Conservation (phyloP, 192 early-diverging fungal species). For the Entomortierella parvispora region DNA sequence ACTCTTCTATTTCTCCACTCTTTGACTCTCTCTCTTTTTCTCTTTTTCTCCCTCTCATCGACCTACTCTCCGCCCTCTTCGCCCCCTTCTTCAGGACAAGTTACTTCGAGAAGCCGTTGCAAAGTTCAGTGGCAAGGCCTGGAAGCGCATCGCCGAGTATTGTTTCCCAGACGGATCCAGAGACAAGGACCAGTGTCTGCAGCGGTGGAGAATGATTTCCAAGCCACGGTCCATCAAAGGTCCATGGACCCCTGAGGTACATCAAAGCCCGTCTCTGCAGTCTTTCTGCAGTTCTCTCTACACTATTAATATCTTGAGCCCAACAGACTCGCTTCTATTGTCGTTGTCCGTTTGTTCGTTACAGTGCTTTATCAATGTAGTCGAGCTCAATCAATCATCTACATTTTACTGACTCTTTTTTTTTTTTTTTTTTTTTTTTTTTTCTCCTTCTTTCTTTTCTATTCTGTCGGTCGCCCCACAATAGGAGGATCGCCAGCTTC, state of each 20-base stretch:
- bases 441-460: neutral
- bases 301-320: too few relatives aligned
- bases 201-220: conserved; percentile 50
- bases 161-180: conserved; percentile 43
- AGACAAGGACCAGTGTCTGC: conserved; percentile 46
- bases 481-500: conserved; percentile 49
- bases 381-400: too few relatives aligned
- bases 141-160: conserved; percentile 44
- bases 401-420: neutral
- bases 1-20: neutral
- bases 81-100: conserved; percentile 29
- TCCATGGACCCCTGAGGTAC: conserved; percentile 50
- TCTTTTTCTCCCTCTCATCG: neutral
- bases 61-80: neutral
- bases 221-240: conserved; percentile 52
- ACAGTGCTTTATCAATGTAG: too few relatives aligned
- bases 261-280: too few relatives aligned
- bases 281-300: too few relatives aligned
- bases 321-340: neutral
- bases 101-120: conserved; percentile 27
- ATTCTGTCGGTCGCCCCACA: neutral
- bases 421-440: neutral
- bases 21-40: neutral
- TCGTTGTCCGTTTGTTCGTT: neutral
- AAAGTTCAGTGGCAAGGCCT: conserved; percentile 44